phyloP scores from a whole-genome alignment of 805 yeast genomes.

The Metschnikowia vanudenii region DNA sequence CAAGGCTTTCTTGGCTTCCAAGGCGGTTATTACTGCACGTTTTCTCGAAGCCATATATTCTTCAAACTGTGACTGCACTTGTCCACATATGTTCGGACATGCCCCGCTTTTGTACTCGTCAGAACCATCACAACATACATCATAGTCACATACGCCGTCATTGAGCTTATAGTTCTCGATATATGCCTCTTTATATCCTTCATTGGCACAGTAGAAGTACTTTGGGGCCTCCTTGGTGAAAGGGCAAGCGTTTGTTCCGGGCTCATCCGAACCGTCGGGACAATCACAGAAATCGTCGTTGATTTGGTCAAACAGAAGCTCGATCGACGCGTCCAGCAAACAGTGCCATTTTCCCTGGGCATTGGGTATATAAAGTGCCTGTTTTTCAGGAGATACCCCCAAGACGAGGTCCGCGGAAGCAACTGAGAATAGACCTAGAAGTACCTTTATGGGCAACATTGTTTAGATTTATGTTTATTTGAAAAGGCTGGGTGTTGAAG shows the following conservation, averaged over 20 bases:
- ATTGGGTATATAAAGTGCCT: conserved; percentile 51
- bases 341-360: conserved; percentile 63
- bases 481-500: too few relatives aligned
- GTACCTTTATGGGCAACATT: conserved; percentile 2
- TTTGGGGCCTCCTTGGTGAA: conserved; percentile 23
- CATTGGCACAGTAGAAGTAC: conserved; percentile 72
- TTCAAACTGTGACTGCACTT: conserved; percentile 43
- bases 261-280: conserved; percentile 97
- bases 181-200: conserved; percentile 61
- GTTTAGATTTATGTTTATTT: background rate
- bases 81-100: conserved; percentile 58
- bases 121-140: conserved; percentile 88
- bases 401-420: conserved; percentile 9
- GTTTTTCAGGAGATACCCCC: conserved; percentile 42
- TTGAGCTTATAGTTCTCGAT: conserved; percentile 69
- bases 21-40: conserved; percentile 21
- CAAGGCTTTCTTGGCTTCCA: conserved; percentile 29
- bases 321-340: conserved; percentile 62
- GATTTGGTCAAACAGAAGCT: conserved; percentile 56
- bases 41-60: conserved; percentile 1
- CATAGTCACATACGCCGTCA: conserved; percentile 92
- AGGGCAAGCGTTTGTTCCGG: conserved; percentile 86
- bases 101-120: conserved; percentile 59
- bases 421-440: conserved; percentile 3
- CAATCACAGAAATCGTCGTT: conserved; percentile 94